phyloP scores from a whole-genome alignment of 208 protist genomes.

The Kentomonas sorsogonicus region DNA sequence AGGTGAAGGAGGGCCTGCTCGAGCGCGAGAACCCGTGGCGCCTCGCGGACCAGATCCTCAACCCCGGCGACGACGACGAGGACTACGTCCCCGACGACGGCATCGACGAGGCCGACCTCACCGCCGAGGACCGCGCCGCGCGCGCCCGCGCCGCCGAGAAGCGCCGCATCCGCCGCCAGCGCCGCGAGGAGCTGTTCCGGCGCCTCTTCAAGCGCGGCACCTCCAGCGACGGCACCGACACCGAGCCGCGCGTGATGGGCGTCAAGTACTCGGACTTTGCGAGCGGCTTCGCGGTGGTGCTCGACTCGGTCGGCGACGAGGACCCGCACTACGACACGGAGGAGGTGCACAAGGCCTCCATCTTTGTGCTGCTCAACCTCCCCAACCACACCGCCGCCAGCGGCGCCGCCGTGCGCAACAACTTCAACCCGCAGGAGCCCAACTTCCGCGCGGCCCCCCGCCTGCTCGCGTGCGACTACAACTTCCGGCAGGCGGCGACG shows the following conservation, averaged over 20 bases:
- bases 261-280: constrained; percentile 76
- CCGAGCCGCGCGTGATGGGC: constrained; percentile 60
- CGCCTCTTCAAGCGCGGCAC: constrained; percentile 65
- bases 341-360: constrained; percentile 46
- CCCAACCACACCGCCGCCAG: constrained; percentile 33
- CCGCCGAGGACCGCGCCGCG: constrained; percentile 31
- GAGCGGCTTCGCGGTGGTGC: constrained; percentile 57
- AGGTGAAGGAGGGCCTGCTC: constrained; percentile 36
- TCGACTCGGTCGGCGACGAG: constrained; percentile 64
- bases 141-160: constrained; percentile 16
- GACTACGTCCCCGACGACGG: constrained; percentile 34
- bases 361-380: constrained; percentile 64
- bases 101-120: constrained; percentile 38
- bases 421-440: constrained; percentile 36
- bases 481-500: constrained; percentile 58
- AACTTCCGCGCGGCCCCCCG: constrained; percentile 43
- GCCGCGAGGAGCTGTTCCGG: constrained; percentile 59
- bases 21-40: constrained; percentile 53
- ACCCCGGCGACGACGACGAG: constrained; percentile 49
- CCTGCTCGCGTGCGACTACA: constrained; percentile 54
- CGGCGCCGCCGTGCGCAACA: constrained; percentile 38
- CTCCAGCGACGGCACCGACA: constrained; percentile 42
- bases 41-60: constrained; percentile 60
- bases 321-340: constrained; percentile 20
- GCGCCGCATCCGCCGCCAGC: constrained; percentile 26